Evolutionary conservation across 148 eudicot genomes (phyloP).

Genomic region (Camellia sinensis): DNA sequence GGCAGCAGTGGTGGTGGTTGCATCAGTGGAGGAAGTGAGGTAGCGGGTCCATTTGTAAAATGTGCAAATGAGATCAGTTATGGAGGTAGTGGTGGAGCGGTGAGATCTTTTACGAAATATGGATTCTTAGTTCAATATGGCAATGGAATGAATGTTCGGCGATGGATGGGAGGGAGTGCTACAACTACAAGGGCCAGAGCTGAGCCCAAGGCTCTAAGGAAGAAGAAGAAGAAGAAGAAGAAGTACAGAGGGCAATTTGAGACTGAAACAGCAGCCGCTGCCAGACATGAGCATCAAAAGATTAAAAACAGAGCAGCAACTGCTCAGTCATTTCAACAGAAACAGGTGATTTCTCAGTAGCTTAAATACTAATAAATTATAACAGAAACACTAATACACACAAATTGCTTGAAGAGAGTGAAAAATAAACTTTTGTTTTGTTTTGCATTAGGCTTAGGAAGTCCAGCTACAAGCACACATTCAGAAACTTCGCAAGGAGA

Average conservation of each 20-base stretch:
- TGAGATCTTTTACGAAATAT: neutral
- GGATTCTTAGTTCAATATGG: constrained; percentile 9
- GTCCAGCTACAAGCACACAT: constrained; percentile 8
- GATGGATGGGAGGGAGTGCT: constrained; percentile 11
- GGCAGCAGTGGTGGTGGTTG: neutral
- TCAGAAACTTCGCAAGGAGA: constrained; percentile 3
- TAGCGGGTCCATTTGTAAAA: neutral
- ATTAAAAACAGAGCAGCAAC: constrained; percentile 3
- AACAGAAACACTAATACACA: too few species aligned
- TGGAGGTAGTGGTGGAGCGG: neutral
- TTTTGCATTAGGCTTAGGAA: neutral
- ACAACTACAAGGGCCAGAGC: neutral
- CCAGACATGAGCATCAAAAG: neutral
- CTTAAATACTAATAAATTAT: neutral
- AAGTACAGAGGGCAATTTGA: constrained; percentile 1
- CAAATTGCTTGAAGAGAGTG: too few species aligned
- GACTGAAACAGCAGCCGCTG: neutral
- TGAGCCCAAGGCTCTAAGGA: too few species aligned
- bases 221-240: neutral
- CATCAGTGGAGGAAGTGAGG: neutral
- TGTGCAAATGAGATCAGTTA: neutral
- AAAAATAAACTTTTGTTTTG: neutral
- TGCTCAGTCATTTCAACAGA: neutral
- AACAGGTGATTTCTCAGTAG: neutral
- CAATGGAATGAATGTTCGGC: constrained; percentile 4